A percentile compares a stretch with the other conserved stretches of the same genome.
Evolutionary conservation across 768 basidiomycete genomes (phyloP).

Genomic region (Suillus luteus): DNA sequence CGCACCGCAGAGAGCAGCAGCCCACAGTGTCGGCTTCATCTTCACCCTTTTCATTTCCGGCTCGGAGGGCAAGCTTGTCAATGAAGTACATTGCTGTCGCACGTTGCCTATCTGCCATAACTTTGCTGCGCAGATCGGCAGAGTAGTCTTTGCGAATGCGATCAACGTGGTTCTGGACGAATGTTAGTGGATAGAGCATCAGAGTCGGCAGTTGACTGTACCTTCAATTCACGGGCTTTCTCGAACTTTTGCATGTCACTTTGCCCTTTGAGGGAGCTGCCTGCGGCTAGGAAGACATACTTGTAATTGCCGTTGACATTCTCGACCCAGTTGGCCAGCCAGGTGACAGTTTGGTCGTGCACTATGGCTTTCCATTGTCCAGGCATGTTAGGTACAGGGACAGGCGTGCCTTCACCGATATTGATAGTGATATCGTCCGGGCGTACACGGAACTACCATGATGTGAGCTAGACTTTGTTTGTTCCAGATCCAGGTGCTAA

Average conservation of each 20-base stretch:
- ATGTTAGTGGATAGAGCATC: conserved; percentile 14
- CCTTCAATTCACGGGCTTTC: conserved; percentile 96
- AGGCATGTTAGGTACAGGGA: conserved; percentile 88
- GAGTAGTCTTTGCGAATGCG: conserved; percentile 89
- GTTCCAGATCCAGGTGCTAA: neutral
- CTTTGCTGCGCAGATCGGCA: conserved; percentile 80
- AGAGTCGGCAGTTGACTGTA: conserved; percentile 30
- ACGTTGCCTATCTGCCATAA: conserved; percentile 93
- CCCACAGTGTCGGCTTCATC: conserved; percentile 99
- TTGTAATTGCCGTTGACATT: conserved; percentile 95
- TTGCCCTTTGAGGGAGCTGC: conserved; percentile 96
- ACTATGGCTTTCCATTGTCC: conserved; percentile 88
- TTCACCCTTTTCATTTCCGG: conserved; percentile 99
- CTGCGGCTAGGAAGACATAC: conserved; percentile 98
- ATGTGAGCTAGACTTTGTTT: conserved; percentile 11
- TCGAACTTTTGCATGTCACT: conserved; percentile 98
- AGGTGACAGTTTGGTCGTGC: conserved; percentile 96
- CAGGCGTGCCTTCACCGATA: conserved; percentile 73
- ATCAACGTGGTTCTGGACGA: conserved; percentile 79
- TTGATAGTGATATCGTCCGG: conserved; percentile 98
- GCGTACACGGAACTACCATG: conserved; percentile 70
- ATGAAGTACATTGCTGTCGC: conserved; percentile 99
- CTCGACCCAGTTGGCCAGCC: conserved; percentile 99
- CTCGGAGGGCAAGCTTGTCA: conserved; percentile 94
- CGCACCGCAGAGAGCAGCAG: conserved; percentile 95